Percentiles rank a stretch among this genome's conserved stretches.
These are phyloP conservation scores for Cercospora sp. DNA, from an alignment of 2,329 filamentous ascomycete genomes.

Conservation along the genomic window DNA sequence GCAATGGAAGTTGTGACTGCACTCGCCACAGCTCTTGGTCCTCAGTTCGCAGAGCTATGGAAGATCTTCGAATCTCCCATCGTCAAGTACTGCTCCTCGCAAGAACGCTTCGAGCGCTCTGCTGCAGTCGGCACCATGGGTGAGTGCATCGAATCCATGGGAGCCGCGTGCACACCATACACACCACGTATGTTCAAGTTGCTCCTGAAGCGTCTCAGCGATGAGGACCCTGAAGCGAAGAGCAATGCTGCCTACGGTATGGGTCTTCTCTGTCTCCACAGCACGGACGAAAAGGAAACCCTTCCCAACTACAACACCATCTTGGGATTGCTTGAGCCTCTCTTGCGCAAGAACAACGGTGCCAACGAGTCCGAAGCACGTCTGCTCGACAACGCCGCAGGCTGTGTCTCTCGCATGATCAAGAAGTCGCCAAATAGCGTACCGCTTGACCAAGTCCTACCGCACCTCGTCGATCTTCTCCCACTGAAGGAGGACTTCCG, in stretches of 20 bases:
- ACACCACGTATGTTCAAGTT: constrained; percentile 75
- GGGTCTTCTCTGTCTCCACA: constrained; percentile 81
- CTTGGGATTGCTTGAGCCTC: constrained; percentile 80
- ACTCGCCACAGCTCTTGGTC: constrained; percentile 77
- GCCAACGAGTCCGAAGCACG: constrained; percentile 68
- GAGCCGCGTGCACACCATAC: constrained; percentile 74
- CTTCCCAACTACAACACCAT: constrained; percentile 75
- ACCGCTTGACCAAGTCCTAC: constrained; percentile 78
- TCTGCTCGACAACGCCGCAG: constrained; percentile 88
- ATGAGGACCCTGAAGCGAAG: constrained; percentile 88
- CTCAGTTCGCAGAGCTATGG: constrained; percentile 83
- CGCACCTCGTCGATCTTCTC: constrained; percentile 73
- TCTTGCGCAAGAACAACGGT: constrained; percentile 57
- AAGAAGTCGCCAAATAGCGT: constrained; percentile 80
- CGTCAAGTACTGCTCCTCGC: constrained; percentile 81
- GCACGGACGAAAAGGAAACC: constrained; percentile 71
- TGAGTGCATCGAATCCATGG: constrained; percentile 86
- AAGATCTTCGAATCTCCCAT: constrained; percentile 94
- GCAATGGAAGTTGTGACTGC: constrained; percentile 88
- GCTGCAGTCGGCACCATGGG: constrained; percentile 90
- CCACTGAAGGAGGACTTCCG: constrained; percentile 92
- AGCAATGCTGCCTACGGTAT: constrained; percentile 93
- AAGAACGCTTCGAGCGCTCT: constrained; percentile 82
- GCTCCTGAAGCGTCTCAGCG: constrained; percentile 80
- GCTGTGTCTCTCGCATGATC: constrained; percentile 90